These are phyloP conservation scores for Botrytis deweyae DNA, from an alignment of 2,329 filamentous ascomycete genomes.

Conservation along the genomic window DNA sequence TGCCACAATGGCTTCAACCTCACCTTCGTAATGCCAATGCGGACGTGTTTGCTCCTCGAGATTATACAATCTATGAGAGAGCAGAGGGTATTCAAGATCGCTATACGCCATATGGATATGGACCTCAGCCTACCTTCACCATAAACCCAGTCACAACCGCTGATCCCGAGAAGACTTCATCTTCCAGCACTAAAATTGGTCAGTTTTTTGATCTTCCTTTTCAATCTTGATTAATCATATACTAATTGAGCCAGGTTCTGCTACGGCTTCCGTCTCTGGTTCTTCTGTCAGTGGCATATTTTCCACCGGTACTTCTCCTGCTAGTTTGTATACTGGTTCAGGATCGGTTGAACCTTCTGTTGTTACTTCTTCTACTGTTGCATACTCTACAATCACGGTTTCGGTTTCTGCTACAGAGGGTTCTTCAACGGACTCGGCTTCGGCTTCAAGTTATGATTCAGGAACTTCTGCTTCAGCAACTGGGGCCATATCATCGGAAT, in stretches of 20 bases:
- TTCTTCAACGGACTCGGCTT: neutral
- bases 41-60: slow-evolving; percentile 27
- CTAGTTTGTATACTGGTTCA: slow-evolving; percentile 2
- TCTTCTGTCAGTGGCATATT: slow-evolving; percentile 5
- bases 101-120: slow-evolving; percentile 35
- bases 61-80: slow-evolving; percentile 33
- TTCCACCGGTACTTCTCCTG: slow-evolving; percentile 12
- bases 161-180: slow-evolving; percentile 23
- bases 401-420: slow-evolving; percentile 1
- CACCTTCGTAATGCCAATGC: slow-evolving; percentile 25
- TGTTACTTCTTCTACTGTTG: neutral
- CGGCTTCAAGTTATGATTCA: slow-evolving; percentile 19
- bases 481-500: neutral
- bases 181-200: slow-evolving; percentile 14
- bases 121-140: slow-evolving; percentile 32
- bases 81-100: slow-evolving; percentile 26
- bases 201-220: neutral
- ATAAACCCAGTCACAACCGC: slow-evolving; percentile 20
- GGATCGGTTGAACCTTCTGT: slow-evolving; percentile 15
- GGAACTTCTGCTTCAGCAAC: slow-evolving; percentile 1
- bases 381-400: slow-evolving; percentile 14
- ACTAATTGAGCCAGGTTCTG: slow-evolving; percentile 12
- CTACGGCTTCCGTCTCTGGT: neutral
- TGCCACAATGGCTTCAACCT: slow-evolving; percentile 33
- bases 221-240: neutral